Base-by-base conservation (phyloP, 768 basidiomycete species). In the Tricholoma sp. region DNA sequence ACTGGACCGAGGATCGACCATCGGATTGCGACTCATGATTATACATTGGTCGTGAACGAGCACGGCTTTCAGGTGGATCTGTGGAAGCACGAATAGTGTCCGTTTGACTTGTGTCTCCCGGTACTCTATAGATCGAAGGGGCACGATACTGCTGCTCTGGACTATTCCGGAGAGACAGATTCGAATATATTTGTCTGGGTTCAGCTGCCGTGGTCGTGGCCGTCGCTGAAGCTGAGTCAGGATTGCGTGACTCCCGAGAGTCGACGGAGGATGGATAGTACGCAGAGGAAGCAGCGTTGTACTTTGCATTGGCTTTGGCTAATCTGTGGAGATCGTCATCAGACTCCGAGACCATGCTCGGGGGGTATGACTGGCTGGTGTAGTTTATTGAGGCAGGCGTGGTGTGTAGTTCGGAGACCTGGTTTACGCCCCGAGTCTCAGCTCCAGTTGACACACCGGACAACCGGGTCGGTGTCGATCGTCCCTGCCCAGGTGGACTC, bases 291-390 rank as follows among this genome's bases (percentile, higher is more conserved):
- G 71, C 68, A 15, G 76, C 69, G 53, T 80, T 79, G 52, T 72
- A 71, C 54, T 71, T 69, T 8, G 79, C 76, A 52, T 80, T 79
- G 20, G 70, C 66, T 56, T 68, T 66, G 6, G 78, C 76, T 12
- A 77, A 56, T 7, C 64, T 66, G 24, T 78, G 68, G 13, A 73
- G 67, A 51, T 75, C 75, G 42, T 74, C 71, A 55, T 77, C 75
- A 17, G 70, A 67, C 49, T 76, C 74, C 10, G 72, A 72, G 48
- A 64, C 50, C 34, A 69, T 58, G 61, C 69, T 68, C 17, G 61
- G 63, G 13, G 63, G 61, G 56, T 66, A 68, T 39, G 54, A 20
- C n/a, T 13, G 41, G 45, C 50, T 34, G 10, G 41, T 13, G 18
- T 58, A 50, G 13, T 53, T 39, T 20, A 41, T 3, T 3, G 39